Evolutionary conservation across 106 monocot species (phyloP), one percentile per base, ranked within the genome.

Genomic region (Triglochin maritima): DNA sequence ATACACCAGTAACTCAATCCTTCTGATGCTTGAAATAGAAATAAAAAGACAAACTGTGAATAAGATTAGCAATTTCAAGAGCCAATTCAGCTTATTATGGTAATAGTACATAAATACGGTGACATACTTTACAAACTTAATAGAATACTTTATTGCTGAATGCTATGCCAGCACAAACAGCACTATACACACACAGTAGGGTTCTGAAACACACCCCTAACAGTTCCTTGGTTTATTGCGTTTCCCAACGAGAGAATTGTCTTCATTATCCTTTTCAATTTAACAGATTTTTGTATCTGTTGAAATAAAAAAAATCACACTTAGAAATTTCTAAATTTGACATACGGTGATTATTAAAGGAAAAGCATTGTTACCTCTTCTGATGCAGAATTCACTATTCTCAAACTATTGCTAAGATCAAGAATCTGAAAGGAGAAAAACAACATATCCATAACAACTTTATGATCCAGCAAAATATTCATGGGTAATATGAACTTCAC

Each of bases 211-310:
- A 71, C 77, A 89, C 89, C 89, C 79, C 85, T 80, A 58, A 83
- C 74, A 70, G 89, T 89, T 76, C 89, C 89, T 56, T 86, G 89
- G 71, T 89, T 89, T 56, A 89, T 49, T 66, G 79, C 74, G 73
- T 89, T 89, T 49, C 89, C 89, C 47, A 89, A 74, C 63, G 56
- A 56, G 3, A 89, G 66, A 83, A 89, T 89, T 72, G 63, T 89
- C 74, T 89, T 83, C 89, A 89, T 86, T 47, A 89, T 81, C 63
- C 81, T 83, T 74, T 83, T 89, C 53, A 89, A 67, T 69, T 89
- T 89, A 45, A 81, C 76, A 77, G 89, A 89, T 56, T 63, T 74
- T 59, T 81, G 49, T 52, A 89, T 66, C 89, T 89, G 42, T n/a
- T 4, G 16, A n/a, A 15, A 57, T n/a, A 57, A 59, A 59, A 6